phyloP scores from a whole-genome alignment of 176 grass and related monocot species.

The Dactylis glomerata region DNA sequence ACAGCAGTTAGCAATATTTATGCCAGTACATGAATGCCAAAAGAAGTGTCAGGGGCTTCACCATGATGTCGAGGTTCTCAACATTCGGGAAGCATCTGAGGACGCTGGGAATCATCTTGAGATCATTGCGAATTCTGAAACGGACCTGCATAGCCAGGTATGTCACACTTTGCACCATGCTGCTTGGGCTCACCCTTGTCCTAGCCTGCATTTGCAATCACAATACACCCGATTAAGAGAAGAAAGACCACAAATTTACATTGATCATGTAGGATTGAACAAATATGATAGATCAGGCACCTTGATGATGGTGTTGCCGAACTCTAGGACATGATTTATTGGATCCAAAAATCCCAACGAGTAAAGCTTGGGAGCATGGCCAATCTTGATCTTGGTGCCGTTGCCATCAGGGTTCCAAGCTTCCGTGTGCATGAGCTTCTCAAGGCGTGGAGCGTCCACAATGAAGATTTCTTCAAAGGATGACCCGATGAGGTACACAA shows the following conservation, averaged over 20 bases:
- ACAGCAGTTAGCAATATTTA: neutral
- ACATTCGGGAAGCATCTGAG: neutral
- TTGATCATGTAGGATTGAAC: neutral
- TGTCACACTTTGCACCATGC: neutral
- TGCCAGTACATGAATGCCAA: neutral
- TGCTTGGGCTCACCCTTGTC: neutral
- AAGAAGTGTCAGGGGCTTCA: neutral
- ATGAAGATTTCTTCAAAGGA: no score
- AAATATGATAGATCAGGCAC: neutral
- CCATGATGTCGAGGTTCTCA: neutral
- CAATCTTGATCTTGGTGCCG: no score
- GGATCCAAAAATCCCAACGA: neutral
- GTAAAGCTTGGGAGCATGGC: no score
- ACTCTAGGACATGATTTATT: neutral
- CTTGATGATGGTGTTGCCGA: neutral
- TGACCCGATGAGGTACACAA: no score
- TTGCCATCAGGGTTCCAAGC: no score
- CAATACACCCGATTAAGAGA: neutral
- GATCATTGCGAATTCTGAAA: neutral
- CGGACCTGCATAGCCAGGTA: neutral
- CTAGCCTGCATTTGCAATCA: neutral
- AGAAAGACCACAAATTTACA: neutral
- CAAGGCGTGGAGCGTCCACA: no score
- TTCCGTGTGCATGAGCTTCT: no score
- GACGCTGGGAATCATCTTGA: neutral